Conservation (phyloP, 2,329 filamentous ascomycete genomes). For the Stylonectria norvegica region DNA sequence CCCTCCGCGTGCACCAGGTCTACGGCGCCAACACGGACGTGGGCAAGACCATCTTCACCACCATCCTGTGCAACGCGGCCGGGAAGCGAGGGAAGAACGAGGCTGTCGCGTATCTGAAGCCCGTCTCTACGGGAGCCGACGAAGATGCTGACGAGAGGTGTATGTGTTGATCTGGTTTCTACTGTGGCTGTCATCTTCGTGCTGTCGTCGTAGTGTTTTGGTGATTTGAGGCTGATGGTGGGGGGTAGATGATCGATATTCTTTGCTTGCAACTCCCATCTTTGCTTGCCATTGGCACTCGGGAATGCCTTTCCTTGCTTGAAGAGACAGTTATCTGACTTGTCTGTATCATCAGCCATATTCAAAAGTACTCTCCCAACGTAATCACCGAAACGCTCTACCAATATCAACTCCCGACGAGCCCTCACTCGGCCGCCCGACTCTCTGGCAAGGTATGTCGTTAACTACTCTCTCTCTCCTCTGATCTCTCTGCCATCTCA, state of each 20-base stretch:
- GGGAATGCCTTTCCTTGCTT: too few relatives aligned
- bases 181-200: too few relatives aligned
- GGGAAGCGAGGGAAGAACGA: constrained; percentile 43
- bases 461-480: neutral
- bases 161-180: too few relatives aligned
- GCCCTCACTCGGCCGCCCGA: constrained; percentile 70
- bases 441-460: constrained; percentile 39
- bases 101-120: constrained; percentile 68
- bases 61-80: constrained; percentile 64
- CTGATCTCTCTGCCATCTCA: neutral
- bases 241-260: too few relatives aligned
- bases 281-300: too few relatives aligned
- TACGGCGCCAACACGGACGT: constrained; percentile 84
- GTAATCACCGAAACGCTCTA: constrained; percentile 56
- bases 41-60: constrained; percentile 79
- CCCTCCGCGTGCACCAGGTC: constrained; percentile 67
- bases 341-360: constrained; percentile 55
- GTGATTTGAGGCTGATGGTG: too few relatives aligned
- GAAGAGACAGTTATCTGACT: too few relatives aligned
- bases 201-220: too few relatives aligned
- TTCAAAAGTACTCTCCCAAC: constrained; percentile 54
- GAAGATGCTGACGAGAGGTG: constrained; percentile 70
- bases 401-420: constrained; percentile 71
- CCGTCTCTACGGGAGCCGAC: constrained; percentile 71
- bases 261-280: too few relatives aligned